These are phyloP conservation scores for Tuber brumale DNA, from an alignment of 495 filamentous ascomycete genomes.

Conservation along the genomic window DNA sequence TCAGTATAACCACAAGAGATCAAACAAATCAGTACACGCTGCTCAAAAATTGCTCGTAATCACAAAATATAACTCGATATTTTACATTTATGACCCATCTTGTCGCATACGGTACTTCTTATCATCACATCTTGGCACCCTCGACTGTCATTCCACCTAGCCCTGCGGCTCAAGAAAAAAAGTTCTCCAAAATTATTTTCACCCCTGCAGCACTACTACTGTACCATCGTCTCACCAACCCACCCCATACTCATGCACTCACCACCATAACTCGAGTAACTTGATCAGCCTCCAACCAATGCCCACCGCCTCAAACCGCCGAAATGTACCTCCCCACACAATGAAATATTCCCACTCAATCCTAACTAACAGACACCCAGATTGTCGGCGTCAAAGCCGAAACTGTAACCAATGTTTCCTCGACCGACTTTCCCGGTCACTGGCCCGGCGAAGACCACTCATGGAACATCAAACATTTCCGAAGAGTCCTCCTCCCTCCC, in stretches of 20 bases:
- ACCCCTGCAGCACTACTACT: not conserved
- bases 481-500: constrained; percentile 45
- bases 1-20: not conserved
- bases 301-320: not conserved
- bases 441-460: constrained; percentile 83
- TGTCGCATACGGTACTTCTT: not conserved
- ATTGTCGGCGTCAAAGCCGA: constrained; percentile 79
- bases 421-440: constrained; percentile 83
- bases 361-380: constrained; percentile 44
- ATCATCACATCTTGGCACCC: not conserved
- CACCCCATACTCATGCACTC: not conserved
- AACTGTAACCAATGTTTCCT: constrained; percentile 78
- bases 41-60: not conserved
- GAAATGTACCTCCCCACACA: not conserved
- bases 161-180: not conserved
- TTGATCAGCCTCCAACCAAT: not conserved
- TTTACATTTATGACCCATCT: not conserved
- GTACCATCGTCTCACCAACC: not conserved
- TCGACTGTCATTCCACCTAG: not conserved
- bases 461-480: constrained; percentile 76
- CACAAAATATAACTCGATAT: not conserved
- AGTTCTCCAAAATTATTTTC: not conserved
- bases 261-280: not conserved
- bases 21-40: not conserved
- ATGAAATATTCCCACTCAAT: not conserved